phyloP scores from a whole-genome alignment of 768 basidiomycete species.

The Serendipita sp. region DNA sequence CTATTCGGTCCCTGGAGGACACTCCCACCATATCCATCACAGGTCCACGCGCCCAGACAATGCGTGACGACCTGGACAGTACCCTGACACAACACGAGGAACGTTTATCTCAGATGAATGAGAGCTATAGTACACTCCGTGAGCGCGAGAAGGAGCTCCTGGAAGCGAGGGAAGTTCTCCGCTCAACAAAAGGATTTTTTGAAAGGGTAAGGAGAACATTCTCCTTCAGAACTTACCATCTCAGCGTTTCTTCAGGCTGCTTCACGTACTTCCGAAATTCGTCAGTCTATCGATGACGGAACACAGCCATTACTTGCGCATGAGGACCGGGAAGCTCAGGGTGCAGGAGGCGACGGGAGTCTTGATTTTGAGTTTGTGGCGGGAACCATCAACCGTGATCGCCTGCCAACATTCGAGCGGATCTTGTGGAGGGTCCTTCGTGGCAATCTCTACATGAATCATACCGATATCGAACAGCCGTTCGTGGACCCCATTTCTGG shows the following conservation, averaged over 20 bases:
- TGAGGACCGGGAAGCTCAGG: conserved; percentile 67
- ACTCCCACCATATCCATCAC: conserved; percentile 76
- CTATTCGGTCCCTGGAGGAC: conserved; percentile 73
- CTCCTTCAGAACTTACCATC: neutral
- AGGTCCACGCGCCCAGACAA: conserved; percentile 84
- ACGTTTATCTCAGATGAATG: conserved; percentile 78
- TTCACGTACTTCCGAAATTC: conserved; percentile 59
- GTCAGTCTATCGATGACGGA: conserved; percentile 83
- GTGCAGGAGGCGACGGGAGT: conserved; percentile 27
- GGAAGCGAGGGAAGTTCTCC: conserved; percentile 86
- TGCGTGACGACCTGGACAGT: conserved; percentile 82
- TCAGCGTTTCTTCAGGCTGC: conserved; percentile 40
- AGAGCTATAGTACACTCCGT: conserved; percentile 75
- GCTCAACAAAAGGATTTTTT: conserved; percentile 95
- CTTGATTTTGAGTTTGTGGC: conserved; percentile 97
- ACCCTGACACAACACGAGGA: conserved; percentile 77
- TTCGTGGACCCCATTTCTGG: conserved; percentile 80
- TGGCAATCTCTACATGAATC: conserved; percentile 98
- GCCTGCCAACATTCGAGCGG: conserved; percentile 87
- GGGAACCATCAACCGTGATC: conserved; percentile 86
- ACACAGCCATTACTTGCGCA: conserved; percentile 81
- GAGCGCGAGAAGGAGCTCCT: conserved; percentile 74
- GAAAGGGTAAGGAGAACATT: conserved; percentile 41
- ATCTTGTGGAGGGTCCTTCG: conserved; percentile 96
- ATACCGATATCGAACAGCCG: conserved; percentile 84